Evolutionary conservation across 805 yeast species (phyloP).

Genomic region (Blastobotrys attinorum): DNA sequence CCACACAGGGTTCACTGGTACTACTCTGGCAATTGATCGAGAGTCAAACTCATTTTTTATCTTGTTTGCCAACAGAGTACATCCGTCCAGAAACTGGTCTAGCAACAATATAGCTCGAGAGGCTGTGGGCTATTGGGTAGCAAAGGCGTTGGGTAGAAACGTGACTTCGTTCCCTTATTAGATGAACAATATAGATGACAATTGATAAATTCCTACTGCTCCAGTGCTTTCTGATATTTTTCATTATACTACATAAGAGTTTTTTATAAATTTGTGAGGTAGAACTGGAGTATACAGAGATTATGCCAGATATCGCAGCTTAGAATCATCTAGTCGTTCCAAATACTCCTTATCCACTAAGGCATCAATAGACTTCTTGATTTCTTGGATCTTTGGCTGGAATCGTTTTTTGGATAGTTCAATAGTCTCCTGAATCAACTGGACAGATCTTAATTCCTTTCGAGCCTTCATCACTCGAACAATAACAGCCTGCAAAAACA

Average conservation of each 20-base stretch:
- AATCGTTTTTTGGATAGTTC: constrained; percentile 78
- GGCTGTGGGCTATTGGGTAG: constrained; percentile 8
- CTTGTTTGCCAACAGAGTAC: constrained; percentile 12
- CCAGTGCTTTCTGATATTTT: too few relatives aligned
- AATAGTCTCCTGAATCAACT: constrained; percentile 78
- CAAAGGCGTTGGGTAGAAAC: constrained; percentile 6
- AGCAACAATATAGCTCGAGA: constrained; percentile 9
- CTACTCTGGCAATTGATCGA: constrained; percentile 11
- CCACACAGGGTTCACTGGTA: constrained; percentile 17
- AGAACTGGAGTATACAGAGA: not conserved
- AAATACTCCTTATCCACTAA: constrained; percentile 82
- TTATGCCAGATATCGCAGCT: constrained; percentile 75
- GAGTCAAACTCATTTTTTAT: constrained; percentile 9
- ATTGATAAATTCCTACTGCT: too few relatives aligned
- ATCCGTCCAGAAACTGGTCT: constrained; percentile 10
- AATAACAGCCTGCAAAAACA: constrained; percentile 83
- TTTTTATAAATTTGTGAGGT: too few relatives aligned
- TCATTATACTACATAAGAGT: too few relatives aligned
- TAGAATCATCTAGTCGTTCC: constrained; percentile 62
- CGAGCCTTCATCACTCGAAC: constrained; percentile 96
- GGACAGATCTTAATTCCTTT: constrained; percentile 68
- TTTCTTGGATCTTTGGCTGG: constrained; percentile 76
- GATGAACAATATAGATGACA: too few relatives aligned
- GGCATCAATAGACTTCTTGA: constrained; percentile 77
- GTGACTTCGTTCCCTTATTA: constrained; percentile 1